These are phyloP conservation scores for Botrytis fabae DNA, from an alignment of 2,329 filamentous ascomycete genomes.

Conservation along the genomic window DNA sequence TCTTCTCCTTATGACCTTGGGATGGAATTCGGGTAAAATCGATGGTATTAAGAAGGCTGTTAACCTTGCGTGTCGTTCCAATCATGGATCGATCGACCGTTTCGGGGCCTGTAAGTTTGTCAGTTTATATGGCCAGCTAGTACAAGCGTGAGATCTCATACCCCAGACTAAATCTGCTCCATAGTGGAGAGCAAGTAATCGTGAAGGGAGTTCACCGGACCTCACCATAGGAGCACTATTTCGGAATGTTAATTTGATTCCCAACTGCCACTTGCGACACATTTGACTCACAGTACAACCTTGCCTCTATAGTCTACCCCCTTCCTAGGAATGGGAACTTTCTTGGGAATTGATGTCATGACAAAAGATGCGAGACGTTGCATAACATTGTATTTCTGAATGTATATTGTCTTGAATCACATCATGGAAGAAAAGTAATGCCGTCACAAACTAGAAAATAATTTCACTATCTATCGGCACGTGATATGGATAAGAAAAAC, in stretches of 20 bases:
- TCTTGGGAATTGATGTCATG: conserved; percentile 62
- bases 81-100: conserved; percentile 92
- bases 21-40: conserved; percentile 81
- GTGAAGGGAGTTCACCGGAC: conserved; percentile 90
- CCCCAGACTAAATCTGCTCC: conserved; percentile 97
- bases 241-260: not conserved
- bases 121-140: conserved; percentile 26
- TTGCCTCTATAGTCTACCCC: conserved; percentile 94
- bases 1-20: conserved; percentile 61
- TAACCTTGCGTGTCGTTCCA: conserved; percentile 75
- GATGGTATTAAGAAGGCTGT: conserved; percentile 73
- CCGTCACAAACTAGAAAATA: conserved; percentile 6
- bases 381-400: conserved; percentile 36
- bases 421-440: not conserved
- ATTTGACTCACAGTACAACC: conserved; percentile 64
- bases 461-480: not conserved
- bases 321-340: conserved; percentile 79
- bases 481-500: not conserved
- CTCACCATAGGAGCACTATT: conserved; percentile 84
- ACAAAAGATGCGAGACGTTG: conserved; percentile 47
- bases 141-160: conserved; percentile 43
- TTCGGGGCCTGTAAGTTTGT: conserved; percentile 67
- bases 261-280: not conserved
- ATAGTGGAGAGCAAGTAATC: conserved; percentile 86
- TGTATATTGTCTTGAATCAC: not conserved